phyloP scores from a whole-genome alignment of 192 early-diverging fungal species.

The Entophlyctis helioformis region DNA sequence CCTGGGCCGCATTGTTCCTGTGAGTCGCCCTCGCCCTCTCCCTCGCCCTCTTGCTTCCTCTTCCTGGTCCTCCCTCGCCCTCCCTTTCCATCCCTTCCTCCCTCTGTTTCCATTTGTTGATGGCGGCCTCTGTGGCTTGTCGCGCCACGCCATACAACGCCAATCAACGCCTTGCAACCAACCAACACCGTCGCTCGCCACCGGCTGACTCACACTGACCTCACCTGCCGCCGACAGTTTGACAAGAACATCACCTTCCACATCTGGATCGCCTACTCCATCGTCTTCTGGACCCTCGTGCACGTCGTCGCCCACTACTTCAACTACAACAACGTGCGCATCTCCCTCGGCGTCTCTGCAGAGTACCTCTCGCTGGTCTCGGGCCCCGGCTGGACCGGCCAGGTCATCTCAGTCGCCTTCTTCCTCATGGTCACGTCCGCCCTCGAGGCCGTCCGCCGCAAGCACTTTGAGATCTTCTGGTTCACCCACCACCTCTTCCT shows the following conservation, averaged over 20 bases:
- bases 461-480: slow-evolving; percentile 72
- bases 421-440: slow-evolving; percentile 71
- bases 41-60: too few relatives aligned
- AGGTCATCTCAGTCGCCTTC: slow-evolving; percentile 59
- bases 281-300: slow-evolving; percentile 62
- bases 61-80: too few relatives aligned
- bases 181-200: too few relatives aligned
- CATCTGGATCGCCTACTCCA: slow-evolving; percentile 65
- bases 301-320: slow-evolving; percentile 65
- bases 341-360: slow-evolving; percentile 14
- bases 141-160: background rate
- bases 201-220: too few relatives aligned
- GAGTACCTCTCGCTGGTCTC: slow-evolving; percentile 39
- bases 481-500: slow-evolving; percentile 80
- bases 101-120: too few relatives aligned
- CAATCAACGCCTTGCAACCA: too few relatives aligned
- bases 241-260: slow-evolving; percentile 77
- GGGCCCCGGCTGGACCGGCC: slow-evolving; percentile 72
- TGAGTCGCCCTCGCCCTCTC: too few relatives aligned
- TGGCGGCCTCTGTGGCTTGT: too few relatives aligned
- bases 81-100: too few relatives aligned
- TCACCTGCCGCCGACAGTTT: too few relatives aligned
- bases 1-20: slow-evolving; percentile 63
- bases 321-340: slow-evolving; percentile 55
- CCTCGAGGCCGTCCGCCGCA: slow-evolving; percentile 41